Percentiles rank a stretch among this genome's conserved stretches.
These are phyloP conservation scores for Benincasa hispida DNA, from an alignment of 306 rosid species.

Conservation along the genomic window DNA sequence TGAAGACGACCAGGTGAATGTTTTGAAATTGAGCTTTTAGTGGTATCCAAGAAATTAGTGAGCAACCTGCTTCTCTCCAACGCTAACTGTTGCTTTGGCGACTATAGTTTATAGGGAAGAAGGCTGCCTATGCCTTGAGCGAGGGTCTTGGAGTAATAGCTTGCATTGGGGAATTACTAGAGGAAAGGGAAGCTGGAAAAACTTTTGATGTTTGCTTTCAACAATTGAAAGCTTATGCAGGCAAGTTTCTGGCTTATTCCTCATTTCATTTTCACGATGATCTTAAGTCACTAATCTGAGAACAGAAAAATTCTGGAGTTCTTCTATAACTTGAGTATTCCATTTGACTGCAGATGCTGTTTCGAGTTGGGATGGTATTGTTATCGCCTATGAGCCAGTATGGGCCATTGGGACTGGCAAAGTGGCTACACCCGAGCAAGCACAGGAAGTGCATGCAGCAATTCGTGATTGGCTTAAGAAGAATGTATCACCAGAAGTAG, in stretches of 20 bases:
- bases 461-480: conserved; percentile 84
- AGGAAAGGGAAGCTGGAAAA: conserved; percentile 95
- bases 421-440: conserved; percentile 92
- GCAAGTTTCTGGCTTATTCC: conserved; percentile 20
- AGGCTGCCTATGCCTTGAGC: conserved; percentile 90
- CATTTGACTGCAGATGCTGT: conserved; percentile 55
- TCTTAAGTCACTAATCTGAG: not conserved
- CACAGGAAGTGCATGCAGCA: conserved; percentile 95
- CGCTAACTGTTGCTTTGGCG: conserved; percentile 21
- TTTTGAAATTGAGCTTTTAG: conserved; percentile 1
- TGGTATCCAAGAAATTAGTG: conserved; percentile 8
- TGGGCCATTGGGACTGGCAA: conserved; percentile 99
- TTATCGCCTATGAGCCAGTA: conserved; percentile 96
- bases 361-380: conserved; percentile 86
- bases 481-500: conserved; percentile 76
- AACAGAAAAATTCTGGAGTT: not conserved
- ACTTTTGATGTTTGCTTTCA: conserved; percentile 73
- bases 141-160: conserved; percentile 96
- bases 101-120: conserved; percentile 89
- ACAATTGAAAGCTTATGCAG: conserved; percentile 89
- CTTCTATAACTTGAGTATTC: conserved; percentile 3
- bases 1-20: conserved; percentile 83
- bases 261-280: conserved; percentile 11
- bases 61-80: conserved; percentile 10
- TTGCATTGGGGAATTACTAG: conserved; percentile 81